Percentiles rank a stretch among this genome's conserved stretches.
Conservation (phyloP, 2,329 filamentous ascomycete genomes). For the Talaromyces sp. region DNA sequence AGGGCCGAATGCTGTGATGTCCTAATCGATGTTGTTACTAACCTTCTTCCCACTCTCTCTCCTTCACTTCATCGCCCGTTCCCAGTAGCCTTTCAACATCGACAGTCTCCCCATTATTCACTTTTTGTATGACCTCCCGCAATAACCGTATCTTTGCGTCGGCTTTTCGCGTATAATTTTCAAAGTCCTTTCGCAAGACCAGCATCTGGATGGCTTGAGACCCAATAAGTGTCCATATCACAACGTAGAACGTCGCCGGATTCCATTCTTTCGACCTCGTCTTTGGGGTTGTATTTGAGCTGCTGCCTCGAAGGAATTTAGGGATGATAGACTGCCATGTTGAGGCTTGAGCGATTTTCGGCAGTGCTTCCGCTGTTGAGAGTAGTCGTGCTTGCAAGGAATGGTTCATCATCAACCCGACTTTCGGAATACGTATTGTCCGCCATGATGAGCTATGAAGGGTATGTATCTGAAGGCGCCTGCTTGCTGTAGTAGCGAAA, state of each 20-base stretch:
- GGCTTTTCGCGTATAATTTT: constrained; percentile 69
- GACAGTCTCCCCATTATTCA: constrained; percentile 59
- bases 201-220: constrained; percentile 96
- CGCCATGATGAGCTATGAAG: neutral
- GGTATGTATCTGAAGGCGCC: neutral
- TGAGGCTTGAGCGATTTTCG: constrained; percentile 56
- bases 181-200: constrained; percentile 71
- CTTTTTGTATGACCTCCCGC: constrained; percentile 58
- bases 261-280: constrained; percentile 67
- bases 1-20: neutral
- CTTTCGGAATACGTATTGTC: neutral
- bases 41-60: constrained; percentile 88
- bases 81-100: constrained; percentile 82
- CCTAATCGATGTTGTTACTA: constrained; percentile 19
- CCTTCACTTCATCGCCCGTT: constrained; percentile 70
- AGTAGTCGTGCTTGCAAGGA: constrained; percentile 26
- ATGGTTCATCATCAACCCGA: constrained; percentile 8
- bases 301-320: constrained; percentile 50
- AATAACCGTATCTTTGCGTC: constrained; percentile 76
- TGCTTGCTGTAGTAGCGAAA: neutral
- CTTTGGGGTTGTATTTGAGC: constrained; percentile 53
- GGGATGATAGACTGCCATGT: constrained; percentile 72
- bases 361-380: constrained; percentile 35
- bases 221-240: constrained; percentile 82
- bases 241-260: constrained; percentile 77